A percentile compares a stretch with the other conserved stretches of the same genome.
Conservation (phyloP, 2,329 filamentous ascomycete species). For the Exophiala mesophila region DNA sequence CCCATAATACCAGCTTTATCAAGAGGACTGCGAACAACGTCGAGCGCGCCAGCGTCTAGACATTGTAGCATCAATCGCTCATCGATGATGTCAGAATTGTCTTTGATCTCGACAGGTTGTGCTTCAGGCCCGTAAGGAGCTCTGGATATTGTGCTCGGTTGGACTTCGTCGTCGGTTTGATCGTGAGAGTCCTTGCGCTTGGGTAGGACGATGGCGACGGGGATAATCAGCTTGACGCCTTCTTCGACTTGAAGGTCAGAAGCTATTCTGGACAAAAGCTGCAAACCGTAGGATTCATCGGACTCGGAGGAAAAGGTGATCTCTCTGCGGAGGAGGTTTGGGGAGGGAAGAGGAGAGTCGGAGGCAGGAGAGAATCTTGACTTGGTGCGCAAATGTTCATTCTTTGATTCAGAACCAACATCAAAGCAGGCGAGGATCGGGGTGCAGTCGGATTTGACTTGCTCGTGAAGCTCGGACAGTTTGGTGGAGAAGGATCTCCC, state of each 20-base stretch:
- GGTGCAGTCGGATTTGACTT: slow-evolving; percentile 38
- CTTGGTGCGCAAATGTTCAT: slow-evolving; percentile 29
- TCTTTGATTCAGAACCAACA: slow-evolving; percentile 42
- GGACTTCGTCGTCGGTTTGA: slow-evolving; percentile 9
- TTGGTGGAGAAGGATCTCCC: slow-evolving; percentile 50
- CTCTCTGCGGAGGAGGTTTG: slow-evolving; percentile 28
- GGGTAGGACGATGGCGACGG: slow-evolving; percentile 43
- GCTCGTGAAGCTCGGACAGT: slow-evolving; percentile 46
- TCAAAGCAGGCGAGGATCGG: slow-evolving; percentile 55
- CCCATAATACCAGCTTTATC: slow-evolving; percentile 68
- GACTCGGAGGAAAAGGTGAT: slow-evolving; percentile 41
- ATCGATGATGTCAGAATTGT: slow-evolving; percentile 39
- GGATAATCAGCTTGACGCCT: slow-evolving; percentile 45
- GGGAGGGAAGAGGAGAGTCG: slow-evolving; percentile 31
- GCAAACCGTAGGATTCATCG: slow-evolving; percentile 46
- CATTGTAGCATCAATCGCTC: slow-evolving; percentile 61
- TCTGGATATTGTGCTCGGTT: slow-evolving; percentile 10
- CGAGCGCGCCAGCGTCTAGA: slow-evolving; percentile 78
- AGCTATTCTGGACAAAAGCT: slow-evolving; percentile 44
- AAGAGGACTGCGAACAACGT: slow-evolving; percentile 78
- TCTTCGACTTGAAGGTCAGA: slow-evolving; percentile 49
- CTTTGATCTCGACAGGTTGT: slow-evolving; percentile 25
- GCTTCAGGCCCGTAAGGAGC: slow-evolving; percentile 20
- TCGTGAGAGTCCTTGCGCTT: slow-evolving; percentile 26
- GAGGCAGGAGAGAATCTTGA: slow-evolving; percentile 30